Base-by-base conservation (phyloP, 768 basidiomycete genomes). In the Trametes elegans region DNA sequence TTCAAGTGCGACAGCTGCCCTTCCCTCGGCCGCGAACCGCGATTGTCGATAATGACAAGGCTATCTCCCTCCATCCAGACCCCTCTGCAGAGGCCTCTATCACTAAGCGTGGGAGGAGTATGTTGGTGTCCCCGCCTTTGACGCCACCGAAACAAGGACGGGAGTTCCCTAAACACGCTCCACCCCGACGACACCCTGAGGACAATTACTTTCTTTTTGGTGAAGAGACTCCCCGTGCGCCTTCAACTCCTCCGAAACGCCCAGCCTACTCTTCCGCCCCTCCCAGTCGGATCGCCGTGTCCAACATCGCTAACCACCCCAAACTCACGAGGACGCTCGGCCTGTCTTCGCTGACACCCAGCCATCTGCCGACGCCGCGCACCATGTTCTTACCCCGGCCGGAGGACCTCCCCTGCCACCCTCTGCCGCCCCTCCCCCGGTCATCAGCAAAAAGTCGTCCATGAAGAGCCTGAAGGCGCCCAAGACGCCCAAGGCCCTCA, bases 281-380 rank as follows among this genome's bases (percentile, higher is more conserved):
- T 8, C 31, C 41, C 14, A 23, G 39, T 11, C 32, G 19, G 7
- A 11, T 45, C 11, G 52, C 57, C 7, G 23, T 43, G 5, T 36
- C 39, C 14, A 53, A 58, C 28, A 23, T 44, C 19, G 52, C 38
- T 7, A 44, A 49, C 21, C 57, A 53, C n/a, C 57, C 51, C 7
- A 58, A 58, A 42, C 48, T 58, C 1, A 21, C 51, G 21, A 53
- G 47, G 21, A 53, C 57, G 13, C 51, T 58, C 28, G 57, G 57
- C 40, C 19, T 58, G 19, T 11, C 42, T 11, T 18, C 45, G 3
- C 6, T 19, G 10, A 26, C 49, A 13, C 35, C 36, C 14, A 49
- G 54, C 31, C 47, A 41, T 18, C 29, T 55, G 7, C 49, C 43
- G 7, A 32, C 56, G 13, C 36, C 35, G 19, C 32, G 7, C 2